Evolutionary conservation across 2,329 filamentous ascomycete species (phyloP), one percentile per base, ranked within the genome.

Genomic region (Colletotrichum zoysiae): DNA sequence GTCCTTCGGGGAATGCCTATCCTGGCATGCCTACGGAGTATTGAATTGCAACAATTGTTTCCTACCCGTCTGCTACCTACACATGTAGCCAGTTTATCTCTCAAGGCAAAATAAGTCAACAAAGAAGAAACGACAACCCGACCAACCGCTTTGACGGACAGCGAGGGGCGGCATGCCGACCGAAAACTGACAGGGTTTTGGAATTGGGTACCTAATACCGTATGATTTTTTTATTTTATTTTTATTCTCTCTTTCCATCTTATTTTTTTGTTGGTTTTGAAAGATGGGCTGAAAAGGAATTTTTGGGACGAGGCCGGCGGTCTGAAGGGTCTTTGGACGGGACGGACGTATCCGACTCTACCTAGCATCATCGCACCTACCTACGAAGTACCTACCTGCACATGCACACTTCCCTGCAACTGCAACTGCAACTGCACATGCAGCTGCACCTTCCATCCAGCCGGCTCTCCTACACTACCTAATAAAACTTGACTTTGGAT

Each of bases 241-340:
- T n/a, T n/a, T n/a, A n/a, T 18, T 30, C 4, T 30, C 30, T 30
- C 30, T 30, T 30, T 30, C 30, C 4, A 42, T 42, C 11, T 42
- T 18, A 5, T 3, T 42, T 42, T 42, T 40, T 46, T 30, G 16
- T 55, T 44, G 18, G 42, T 44, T 44, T 55, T 64, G 59, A 44
- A 42, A 71, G 51, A 71, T 63, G 12, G 30, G 42, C 65, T 46
- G 35, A 62, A 68, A 56, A 60, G 40, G 59, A 7, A 46, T n/a
- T 68, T 67, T 62, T 68, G 64, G 65, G 68, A 71, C 58, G 65
- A 68, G 44, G 57, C 67, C 38, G 48, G 65, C 68, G 65, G 68
- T 71, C 69, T 58, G 44, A 58, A 71, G 57, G 64, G 57, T 68
- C 64, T 57, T 53, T 16, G 11, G 23, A 9, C 16, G 53, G 44